Conservation (phyloP, 106 monocot genomes). For the Dactylorhiza incarnata region DNA sequence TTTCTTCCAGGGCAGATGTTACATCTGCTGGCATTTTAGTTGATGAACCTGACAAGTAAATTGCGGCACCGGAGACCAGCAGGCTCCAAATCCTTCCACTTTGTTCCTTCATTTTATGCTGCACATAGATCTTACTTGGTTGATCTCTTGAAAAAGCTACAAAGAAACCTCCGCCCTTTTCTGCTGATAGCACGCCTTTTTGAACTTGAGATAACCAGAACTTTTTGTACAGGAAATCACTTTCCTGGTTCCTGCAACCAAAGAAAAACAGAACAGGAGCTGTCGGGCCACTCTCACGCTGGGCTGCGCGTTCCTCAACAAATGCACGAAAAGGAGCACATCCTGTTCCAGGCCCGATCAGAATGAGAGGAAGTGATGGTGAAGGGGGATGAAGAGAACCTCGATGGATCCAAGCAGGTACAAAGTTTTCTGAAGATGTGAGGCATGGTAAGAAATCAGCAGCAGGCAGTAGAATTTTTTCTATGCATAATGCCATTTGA, state of each 20-base stretch:
- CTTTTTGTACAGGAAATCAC: conserved; percentile 63
- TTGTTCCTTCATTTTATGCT: conserved; percentile 90
- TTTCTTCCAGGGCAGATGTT: conserved; percentile 53
- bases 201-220: conserved; percentile 63
- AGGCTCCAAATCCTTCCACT: conserved; percentile 63
- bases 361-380: conserved; percentile 69
- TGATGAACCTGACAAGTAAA: conserved; percentile 84
- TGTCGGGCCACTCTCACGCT: conserved; percentile 23
- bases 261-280: conserved; percentile 88
- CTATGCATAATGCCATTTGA: neutral
- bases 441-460: neutral
- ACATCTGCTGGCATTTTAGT: conserved; percentile 90
- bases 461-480: neutral
- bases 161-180: conserved; percentile 77
- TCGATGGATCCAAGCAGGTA: conserved; percentile 79
- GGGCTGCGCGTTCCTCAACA: conserved; percentile 58
- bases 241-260: conserved; percentile 65
- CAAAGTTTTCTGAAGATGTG: conserved; percentile 28
- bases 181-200: conserved; percentile 51
- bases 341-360: conserved; percentile 89
- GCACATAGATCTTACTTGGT: conserved; percentile 75
- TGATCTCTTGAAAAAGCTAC: conserved; percentile 93
- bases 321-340: conserved; percentile 89
- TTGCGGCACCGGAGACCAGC: conserved; percentile 42
- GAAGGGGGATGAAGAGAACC: conserved; percentile 59